These are phyloP conservation scores for Coemansia sp. DNA, from an alignment of 192 early-diverging fungal genomes.

Conservation along the genomic window DNA sequence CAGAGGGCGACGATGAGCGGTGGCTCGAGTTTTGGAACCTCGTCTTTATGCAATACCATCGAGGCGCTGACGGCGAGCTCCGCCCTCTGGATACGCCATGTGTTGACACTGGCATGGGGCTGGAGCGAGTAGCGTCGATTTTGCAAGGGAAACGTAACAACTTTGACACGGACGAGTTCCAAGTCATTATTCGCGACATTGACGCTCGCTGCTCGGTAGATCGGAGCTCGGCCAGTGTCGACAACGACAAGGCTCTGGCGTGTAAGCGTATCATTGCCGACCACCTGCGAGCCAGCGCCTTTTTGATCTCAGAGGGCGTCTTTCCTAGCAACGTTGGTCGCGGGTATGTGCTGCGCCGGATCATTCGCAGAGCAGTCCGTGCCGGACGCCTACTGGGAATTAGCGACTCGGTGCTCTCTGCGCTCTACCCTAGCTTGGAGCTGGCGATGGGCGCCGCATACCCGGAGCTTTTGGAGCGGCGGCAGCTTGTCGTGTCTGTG, in stretches of 20 bases:
- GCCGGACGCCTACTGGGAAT: conserved; percentile 88
- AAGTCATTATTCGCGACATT: conserved; percentile 73
- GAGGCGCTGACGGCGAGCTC: conserved; percentile 79
- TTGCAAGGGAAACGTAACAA: conserved; percentile 91
- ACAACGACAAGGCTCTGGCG: conserved; percentile 80
- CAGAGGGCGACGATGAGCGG: conserved; percentile 83
- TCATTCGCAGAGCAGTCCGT: conserved; percentile 87
- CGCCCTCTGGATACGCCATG: conserved; percentile 84
- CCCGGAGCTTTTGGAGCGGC: conserved; percentile 77
- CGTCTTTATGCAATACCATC: conserved; percentile 99
- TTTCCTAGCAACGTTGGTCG: conserved; percentile 96
- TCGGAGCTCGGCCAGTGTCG: conserved; percentile 49
- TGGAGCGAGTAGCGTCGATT: conserved; percentile 91
- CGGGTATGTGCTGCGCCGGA: conserved; percentile 95
- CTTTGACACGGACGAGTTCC: conserved; percentile 95
- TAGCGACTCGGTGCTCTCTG: conserved; percentile 81
- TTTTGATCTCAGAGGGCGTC: conserved; percentile 93
- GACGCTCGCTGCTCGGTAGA: conserved; percentile 52
- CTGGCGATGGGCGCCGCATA: conserved; percentile 86
- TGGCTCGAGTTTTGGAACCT: conserved; percentile 99
- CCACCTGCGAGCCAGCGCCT: conserved; percentile 90
- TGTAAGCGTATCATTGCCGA: conserved; percentile 98
- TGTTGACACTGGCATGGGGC: conserved; percentile 98
- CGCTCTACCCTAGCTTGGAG: conserved; percentile 86
- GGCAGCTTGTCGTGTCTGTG: conserved; percentile 79